A percentile compares a stretch with the other conserved stretches of the same genome.
These are phyloP conservation scores for Rhodamnia rubescens DNA, from an alignment of 345 rosid genomes.

Conservation along the genomic window DNA sequence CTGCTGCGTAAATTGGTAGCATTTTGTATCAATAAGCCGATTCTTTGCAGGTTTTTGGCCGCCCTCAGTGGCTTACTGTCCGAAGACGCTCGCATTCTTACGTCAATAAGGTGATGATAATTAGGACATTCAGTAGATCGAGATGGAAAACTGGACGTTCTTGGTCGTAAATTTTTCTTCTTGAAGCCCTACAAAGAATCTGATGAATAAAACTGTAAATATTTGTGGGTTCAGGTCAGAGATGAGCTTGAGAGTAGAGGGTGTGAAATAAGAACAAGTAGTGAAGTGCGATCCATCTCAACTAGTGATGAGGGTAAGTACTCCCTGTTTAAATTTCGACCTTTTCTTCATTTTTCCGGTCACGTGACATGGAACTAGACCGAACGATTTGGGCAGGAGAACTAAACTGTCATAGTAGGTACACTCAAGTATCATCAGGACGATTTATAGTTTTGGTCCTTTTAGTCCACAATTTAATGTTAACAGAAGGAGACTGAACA, in stretches of 20 bases:
- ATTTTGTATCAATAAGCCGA: background rate
- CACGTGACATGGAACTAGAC: background rate
- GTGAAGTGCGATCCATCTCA: conserved; percentile 40
- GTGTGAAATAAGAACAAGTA: conserved; percentile 50
- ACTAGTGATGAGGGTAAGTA: conserved; percentile 35
- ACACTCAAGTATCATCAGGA: background rate
- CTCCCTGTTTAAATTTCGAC: background rate
- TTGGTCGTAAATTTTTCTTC: background rate
- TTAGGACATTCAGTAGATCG: background rate
- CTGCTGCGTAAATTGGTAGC: background rate
- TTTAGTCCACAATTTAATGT: background rate
- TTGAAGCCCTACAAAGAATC: background rate
- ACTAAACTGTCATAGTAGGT: background rate
- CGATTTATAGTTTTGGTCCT: background rate
- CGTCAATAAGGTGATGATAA: conserved; percentile 44
- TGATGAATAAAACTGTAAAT: background rate
- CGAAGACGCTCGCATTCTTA: conserved; percentile 54
- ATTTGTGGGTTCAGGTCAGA: conserved; percentile 34
- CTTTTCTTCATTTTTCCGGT: background rate
- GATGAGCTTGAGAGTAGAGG: conserved; percentile 52
- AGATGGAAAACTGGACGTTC: background rate
- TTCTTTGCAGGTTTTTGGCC: conserved; percentile 54
- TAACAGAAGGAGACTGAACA: conserved; percentile 4
- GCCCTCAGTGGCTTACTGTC: conserved; percentile 94
- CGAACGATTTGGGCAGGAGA: background rate